Conservation (phyloP, 257 asterid species). For the Solanum acaule region DNA sequence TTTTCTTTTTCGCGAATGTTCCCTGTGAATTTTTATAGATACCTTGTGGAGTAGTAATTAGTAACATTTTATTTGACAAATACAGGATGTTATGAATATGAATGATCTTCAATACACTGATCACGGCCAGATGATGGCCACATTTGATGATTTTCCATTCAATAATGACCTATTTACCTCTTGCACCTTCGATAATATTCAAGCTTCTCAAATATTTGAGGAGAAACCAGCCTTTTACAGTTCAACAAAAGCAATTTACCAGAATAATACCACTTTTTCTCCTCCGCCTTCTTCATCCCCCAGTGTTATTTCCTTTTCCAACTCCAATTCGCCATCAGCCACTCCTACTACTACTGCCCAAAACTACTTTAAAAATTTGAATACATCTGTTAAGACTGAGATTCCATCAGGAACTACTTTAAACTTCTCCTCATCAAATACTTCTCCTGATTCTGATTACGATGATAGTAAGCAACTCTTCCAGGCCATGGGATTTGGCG, state of each 20-base stretch:
- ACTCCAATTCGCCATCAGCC: not conserved
- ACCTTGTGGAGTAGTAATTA: not conserved
- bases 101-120: not conserved
- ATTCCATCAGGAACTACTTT: not conserved
- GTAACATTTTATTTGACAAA: not conserved
- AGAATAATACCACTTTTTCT: not conserved
- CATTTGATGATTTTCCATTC: not conserved
- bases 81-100: not conserved
- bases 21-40: not conserved
- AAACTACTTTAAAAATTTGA: not conserved
- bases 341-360: not conserved
- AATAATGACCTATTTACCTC: not conserved
- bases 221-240: not conserved
- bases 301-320: not conserved
- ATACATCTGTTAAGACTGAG: not conserved
- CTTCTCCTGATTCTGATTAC: not conserved
- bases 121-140: not conserved
- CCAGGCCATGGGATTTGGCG: not conserved
- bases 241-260: not conserved
- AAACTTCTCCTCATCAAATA: not conserved
- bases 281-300: not conserved
- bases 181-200: not conserved
- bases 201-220: not conserved
- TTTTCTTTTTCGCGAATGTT: not conserved
- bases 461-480: not conserved